A percentile compares a stretch with the other conserved stretches of the same genome.
phyloP scores from a whole-genome alignment of 169 alveolate species.

The Plasmodium cynomolgi region DNA sequence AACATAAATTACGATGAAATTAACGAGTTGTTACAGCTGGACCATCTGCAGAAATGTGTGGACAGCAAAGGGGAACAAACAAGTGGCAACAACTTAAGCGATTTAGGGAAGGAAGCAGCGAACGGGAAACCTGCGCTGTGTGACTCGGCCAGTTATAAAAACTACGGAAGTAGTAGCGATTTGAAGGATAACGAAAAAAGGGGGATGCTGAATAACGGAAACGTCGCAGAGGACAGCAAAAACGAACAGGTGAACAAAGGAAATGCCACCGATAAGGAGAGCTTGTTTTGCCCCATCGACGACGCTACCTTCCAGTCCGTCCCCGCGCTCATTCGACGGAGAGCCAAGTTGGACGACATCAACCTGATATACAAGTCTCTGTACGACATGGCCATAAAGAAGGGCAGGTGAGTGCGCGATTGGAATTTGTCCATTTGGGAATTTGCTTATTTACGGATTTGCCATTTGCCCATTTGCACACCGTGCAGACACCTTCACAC shows the following conservation, averaged over 20 bases:
- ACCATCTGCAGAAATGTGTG: slow-evolving; percentile 14
- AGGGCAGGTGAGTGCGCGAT: slow-evolving; percentile 72
- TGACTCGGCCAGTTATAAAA: background rate
- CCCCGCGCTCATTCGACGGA: slow-evolving; percentile 80
- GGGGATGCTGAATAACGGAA: background rate
- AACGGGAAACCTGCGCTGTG: background rate
- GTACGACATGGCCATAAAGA: slow-evolving; percentile 79
- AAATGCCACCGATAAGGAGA: background rate
- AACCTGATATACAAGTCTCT: slow-evolving; percentile 76
- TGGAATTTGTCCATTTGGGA: background rate
- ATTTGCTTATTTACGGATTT: background rate
- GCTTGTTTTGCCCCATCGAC: slow-evolving; percentile 61
- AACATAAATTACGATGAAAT: slow-evolving; percentile 58
- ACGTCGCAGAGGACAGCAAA: slow-evolving; percentile 11
- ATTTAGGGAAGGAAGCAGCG: background rate
- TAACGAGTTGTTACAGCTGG: slow-evolving; percentile 18
- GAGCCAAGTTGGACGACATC: slow-evolving; percentile 83
- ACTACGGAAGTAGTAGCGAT: background rate
- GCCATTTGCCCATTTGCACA: background rate
- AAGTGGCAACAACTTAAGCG: background rate
- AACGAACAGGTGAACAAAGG: slow-evolving; percentile 11
- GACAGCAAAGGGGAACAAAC: background rate
- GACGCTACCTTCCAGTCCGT: slow-evolving; percentile 79
- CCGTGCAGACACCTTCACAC: background rate
- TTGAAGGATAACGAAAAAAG: background rate